A percentile compares a stretch with the other conserved stretches of the same genome.
phyloP scores from a whole-genome alignment of 129 eudicot genomes.

The Tagetes patula region DNA sequence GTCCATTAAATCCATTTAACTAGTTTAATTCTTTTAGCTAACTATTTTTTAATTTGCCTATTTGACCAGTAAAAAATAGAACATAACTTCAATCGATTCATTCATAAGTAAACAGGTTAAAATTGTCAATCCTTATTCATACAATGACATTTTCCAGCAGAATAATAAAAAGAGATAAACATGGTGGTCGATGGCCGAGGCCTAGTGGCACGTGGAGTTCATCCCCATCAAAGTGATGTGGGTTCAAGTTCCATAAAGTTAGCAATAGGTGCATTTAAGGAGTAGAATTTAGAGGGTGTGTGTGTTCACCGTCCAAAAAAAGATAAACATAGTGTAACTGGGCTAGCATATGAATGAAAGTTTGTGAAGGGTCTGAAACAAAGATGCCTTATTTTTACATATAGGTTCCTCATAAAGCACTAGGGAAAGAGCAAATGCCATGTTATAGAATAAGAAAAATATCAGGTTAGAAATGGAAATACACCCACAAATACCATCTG shows the following conservation, averaged over 20 bases:
- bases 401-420: conserved; percentile 13
- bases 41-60: not conserved
- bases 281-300: too few species aligned
- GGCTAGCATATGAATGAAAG: conserved; percentile 3
- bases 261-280: too few species aligned
- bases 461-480: not conserved
- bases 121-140: not conserved
- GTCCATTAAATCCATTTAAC: not conserved
- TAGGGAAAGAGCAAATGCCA: not conserved
- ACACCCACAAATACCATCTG: conserved; percentile 16
- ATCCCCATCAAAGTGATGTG: too few species aligned
- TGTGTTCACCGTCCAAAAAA: not conserved
- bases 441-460: not conserved
- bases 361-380: not conserved
- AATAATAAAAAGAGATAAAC: not conserved
- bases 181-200: too few species aligned
- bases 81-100: not conserved
- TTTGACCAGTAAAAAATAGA: not conserved
- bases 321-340: not conserved
- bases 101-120: not conserved
- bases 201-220: too few species aligned
- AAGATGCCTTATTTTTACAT: not conserved
- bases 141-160: not conserved
- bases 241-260: too few species aligned
- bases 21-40: not conserved